Evolutionary conservation across 140 eudicot species (phyloP), one percentile per base, ranked within the genome.

Genomic region (Anethum foeniculum): DNA sequence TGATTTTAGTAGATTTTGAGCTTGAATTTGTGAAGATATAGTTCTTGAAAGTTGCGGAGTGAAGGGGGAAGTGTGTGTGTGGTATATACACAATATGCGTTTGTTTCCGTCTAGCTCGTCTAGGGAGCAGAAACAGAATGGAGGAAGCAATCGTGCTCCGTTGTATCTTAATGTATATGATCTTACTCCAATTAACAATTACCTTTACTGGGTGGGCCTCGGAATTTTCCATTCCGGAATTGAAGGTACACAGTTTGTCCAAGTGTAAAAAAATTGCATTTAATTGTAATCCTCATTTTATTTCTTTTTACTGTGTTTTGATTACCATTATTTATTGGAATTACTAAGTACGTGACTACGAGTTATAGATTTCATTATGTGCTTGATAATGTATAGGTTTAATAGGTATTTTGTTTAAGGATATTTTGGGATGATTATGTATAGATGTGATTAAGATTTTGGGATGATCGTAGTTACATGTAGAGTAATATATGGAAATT

Each of bases 181-280:
- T 92, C 92, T 94, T 47, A 92, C 98, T n/a, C 96, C 94, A 82
- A 85, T 90, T 25, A 94, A 94, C 86, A 85, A 94, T 81, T 94
- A 94, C 58, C 86, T 94, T 72, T 94, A 92, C 78, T 94, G 97
- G 97, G 75, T 90, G 27, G 98, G 98, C 65, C 88, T 88, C 49
- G 98, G 98, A 62, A 83, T 94, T 47, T 94, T 88, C 69, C 98
- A 94, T 86, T 92, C 98, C 10, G 98, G 98, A 58, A 94, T 94
- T 4, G 94, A 94, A 94, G 98, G 98, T 94, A 87, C 74, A 21
- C 15, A 12, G 0, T 79, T 74, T 25, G 23, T 34, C 19, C 16
- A 1, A 68, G 74, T 32, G 36, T 49, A 11, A 30, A 5, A 60
- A 49, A 16, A 49, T n/a, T 44, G 58, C 34, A 44, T 44, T 0